Conservation (phyloP, 2,329 filamentous ascomycete genomes). For the Didymella arachidicola region DNA sequence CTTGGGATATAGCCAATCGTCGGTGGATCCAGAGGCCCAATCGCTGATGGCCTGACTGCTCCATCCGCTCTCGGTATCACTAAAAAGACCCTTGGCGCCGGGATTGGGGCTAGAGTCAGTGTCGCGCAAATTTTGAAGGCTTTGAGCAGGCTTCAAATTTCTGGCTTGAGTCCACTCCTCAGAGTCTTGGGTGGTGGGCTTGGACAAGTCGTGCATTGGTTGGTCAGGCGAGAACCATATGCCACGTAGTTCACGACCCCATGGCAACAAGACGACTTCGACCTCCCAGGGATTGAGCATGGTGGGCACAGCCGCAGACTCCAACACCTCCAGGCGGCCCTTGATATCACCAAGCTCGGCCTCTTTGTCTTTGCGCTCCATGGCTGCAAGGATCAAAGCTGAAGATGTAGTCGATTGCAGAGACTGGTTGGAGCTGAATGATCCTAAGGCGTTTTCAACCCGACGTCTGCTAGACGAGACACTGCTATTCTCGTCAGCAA, state of each 20-base stretch:
- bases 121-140: slow-evolving; percentile 22
- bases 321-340: slow-evolving; percentile 61
- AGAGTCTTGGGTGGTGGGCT: slow-evolving; percentile 50
- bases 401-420: slow-evolving; percentile 50
- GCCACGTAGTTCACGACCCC: slow-evolving; percentile 62
- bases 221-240: slow-evolving; percentile 60
- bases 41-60: slow-evolving; percentile 58
- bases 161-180: slow-evolving; percentile 58
- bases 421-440: slow-evolving; percentile 53
- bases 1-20: slow-evolving; percentile 71
- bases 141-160: slow-evolving; percentile 23
- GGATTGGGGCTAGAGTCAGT: slow-evolving; percentile 37
- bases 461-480: slow-evolving; percentile 39
- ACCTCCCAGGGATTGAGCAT: slow-evolving; percentile 72
- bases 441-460: slow-evolving; percentile 45
- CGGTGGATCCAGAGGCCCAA: slow-evolving; percentile 56
- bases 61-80: slow-evolving; percentile 56
- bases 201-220: slow-evolving; percentile 47
- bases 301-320: slow-evolving; percentile 67
- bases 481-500: slow-evolving; percentile 42
- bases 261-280: slow-evolving; percentile 79
- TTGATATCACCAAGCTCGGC: slow-evolving; percentile 59
- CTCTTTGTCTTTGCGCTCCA: slow-evolving; percentile 51
- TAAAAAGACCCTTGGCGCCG: slow-evolving; percentile 27
- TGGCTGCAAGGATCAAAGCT: slow-evolving; percentile 45